These are phyloP conservation scores for Astraeus odoratus DNA, from an alignment of 768 basidiomycete genomes.

Conservation along the genomic window DNA sequence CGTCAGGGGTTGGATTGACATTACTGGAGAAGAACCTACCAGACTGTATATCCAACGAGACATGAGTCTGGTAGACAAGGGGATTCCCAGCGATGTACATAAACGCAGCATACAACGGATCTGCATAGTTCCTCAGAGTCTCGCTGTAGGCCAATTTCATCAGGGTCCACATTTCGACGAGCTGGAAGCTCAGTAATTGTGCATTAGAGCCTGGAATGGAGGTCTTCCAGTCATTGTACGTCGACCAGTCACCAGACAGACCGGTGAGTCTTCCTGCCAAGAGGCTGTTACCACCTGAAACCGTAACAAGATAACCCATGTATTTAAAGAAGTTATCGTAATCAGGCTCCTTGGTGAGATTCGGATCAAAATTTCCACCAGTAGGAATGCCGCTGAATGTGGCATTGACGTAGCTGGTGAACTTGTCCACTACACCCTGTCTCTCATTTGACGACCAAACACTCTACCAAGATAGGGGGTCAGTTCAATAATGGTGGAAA, in stretches of 20 bases:
- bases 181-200: slow-evolving; percentile 3
- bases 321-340: slow-evolving; percentile 6
- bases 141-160: neutral
- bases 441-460: slow-evolving; percentile 5
- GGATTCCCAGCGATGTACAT: neutral
- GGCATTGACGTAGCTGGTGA: slow-evolving; percentile 6
- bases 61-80: neutral
- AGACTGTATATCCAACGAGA: neutral
- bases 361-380: neutral
- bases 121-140: neutral
- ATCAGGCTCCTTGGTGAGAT: neutral
- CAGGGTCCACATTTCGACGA: slow-evolving; percentile 7
- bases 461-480: neutral
- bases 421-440: neutral
- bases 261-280: too few species aligned
- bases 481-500: neutral
- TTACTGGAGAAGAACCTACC: too few species aligned
- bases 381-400: slow-evolving; percentile 6
- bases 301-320: slow-evolving; percentile 4
- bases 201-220: slow-evolving; percentile 3
- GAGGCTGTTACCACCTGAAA: slow-evolving; percentile 7
- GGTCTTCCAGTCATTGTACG: slow-evolving; percentile 1
- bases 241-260: too few species aligned
- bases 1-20: neutral
- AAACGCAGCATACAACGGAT: neutral